Conservation (phyloP, 1,139 yeast genomes). For the Scheffersomyces stambukii region DNA sequence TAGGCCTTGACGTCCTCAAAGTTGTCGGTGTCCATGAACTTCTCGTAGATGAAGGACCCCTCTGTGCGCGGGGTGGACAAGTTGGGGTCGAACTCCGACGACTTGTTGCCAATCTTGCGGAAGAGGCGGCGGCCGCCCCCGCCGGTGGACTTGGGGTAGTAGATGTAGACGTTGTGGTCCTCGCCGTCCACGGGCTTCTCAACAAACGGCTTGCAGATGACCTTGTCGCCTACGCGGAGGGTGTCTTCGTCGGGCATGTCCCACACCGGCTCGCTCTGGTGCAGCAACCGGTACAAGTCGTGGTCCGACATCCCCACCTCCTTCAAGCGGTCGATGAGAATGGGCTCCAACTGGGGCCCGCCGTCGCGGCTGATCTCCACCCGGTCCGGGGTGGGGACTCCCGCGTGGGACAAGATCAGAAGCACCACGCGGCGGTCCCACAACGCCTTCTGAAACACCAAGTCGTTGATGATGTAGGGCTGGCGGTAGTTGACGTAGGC, state of each 20-base stretch:
- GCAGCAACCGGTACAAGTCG: slow-evolving; percentile 57
- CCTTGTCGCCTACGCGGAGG: slow-evolving; percentile 67
- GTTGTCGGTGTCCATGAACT: slow-evolving; percentile 96
- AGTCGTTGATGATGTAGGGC: slow-evolving; percentile 86
- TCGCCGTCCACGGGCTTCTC: slow-evolving; percentile 99
- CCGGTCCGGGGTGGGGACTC: slow-evolving; percentile 85
- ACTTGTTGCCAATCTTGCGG: slow-evolving; percentile 94
- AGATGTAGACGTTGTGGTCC: slow-evolving; percentile 93
- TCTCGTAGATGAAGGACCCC: slow-evolving; percentile 90
- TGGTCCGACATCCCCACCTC: slow-evolving; percentile 36
- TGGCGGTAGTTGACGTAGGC: slow-evolving; percentile 83
- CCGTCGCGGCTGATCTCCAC: slow-evolving; percentile 93
- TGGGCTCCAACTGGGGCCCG: slow-evolving; percentile 78
- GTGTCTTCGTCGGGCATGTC: slow-evolving; percentile 89
- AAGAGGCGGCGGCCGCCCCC: slow-evolving; percentile 96
- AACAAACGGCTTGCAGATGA: slow-evolving; percentile 83
- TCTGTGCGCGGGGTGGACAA: slow-evolving; percentile 73
- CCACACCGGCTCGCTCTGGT: slow-evolving; percentile 75
- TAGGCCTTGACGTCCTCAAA: slow-evolving; percentile 98
- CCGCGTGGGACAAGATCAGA: slow-evolving; percentile 71
- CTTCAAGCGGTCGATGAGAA: slow-evolving; percentile 44
- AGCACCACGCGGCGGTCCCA: slow-evolving; percentile 96
- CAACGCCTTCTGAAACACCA: slow-evolving; percentile 83
- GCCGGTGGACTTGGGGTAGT: slow-evolving; percentile 83
- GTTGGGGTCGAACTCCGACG: slow-evolving; percentile 91